Evolutionary conservation across 805 yeast species (phyloP).

Genomic region (Spathaspora hagerdaliae): DNA sequence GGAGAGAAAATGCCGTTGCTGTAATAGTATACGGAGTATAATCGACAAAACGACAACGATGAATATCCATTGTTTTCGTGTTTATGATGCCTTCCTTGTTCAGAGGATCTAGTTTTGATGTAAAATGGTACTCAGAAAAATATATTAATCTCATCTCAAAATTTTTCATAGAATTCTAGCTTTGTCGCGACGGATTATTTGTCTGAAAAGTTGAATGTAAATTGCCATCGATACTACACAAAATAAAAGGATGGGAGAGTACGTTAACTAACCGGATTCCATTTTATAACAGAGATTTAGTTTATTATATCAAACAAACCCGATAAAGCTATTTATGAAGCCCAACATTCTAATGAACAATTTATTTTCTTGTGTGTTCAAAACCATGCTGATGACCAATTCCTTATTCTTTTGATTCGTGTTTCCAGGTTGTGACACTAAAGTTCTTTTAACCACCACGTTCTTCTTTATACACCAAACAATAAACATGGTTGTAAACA

Average conservation of each 20-base stretch:
- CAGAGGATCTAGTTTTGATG: neutral
- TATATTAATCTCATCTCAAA: constrained; percentile 2
- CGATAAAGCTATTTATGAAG: constrained; percentile 37
- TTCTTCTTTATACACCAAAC: constrained; percentile 41
- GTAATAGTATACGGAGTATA: constrained; percentile 82
- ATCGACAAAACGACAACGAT: constrained; percentile 90
- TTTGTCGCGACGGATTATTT: neutral
- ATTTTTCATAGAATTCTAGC: neutral
- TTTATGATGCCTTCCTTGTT: neutral
- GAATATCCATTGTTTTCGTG: constrained; percentile 56
- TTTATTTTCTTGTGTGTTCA: constrained; percentile 39
- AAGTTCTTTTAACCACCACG: constrained; percentile 33
- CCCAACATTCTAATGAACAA: constrained; percentile 39
- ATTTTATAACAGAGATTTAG: neutral
- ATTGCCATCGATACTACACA: neutral
- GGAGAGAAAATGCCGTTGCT: constrained; percentile 71
- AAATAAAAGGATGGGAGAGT: neutral
- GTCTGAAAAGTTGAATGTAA: neutral
- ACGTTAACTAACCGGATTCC: neutral
- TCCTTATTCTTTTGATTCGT: constrained; percentile 27
- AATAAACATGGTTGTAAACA: constrained; percentile 34
- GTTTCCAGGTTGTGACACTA: constrained; percentile 28
- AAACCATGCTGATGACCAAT: constrained; percentile 38
- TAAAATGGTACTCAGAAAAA: constrained; percentile 1
- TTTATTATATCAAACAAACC: constrained; percentile 25